Conservation (phyloP, 129 eudicot species). For the Heracleum sosnowskyi region DNA sequence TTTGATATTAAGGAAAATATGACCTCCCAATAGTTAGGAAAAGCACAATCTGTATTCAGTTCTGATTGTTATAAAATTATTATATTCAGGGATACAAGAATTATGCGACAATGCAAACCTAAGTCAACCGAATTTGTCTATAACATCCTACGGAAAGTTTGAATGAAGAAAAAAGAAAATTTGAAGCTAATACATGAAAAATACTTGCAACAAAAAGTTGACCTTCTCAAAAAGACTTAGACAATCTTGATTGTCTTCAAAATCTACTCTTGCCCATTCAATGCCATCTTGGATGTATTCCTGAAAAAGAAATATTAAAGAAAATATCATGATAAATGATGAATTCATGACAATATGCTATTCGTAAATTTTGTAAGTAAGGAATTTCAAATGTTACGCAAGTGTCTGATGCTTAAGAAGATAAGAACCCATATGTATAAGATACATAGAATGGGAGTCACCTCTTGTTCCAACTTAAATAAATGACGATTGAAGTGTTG, state of each 20-base stretch:
- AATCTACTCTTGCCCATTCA: constrained; percentile 93
- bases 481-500: constrained; percentile 94
- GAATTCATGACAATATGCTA: background rate
- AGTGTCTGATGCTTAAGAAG: background rate
- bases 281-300: constrained; percentile 98
- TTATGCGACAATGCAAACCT: background rate
- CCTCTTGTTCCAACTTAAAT: constrained; percentile 96
- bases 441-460: constrained; percentile 11
- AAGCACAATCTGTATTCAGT: background rate
- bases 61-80: background rate
- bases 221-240: constrained; percentile 92
- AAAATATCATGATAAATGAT: background rate
- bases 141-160: background rate
- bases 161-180: background rate
- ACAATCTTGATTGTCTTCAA: constrained; percentile 95
- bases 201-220: constrained; percentile 5
- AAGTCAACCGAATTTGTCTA: background rate
- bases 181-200: background rate
- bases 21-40: background rate
- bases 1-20: background rate
- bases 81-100: background rate
- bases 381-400: background rate
- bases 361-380: background rate
- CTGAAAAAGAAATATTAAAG: constrained; percentile 25
- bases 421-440: background rate